Evolutionary conservation across 202 grass and related monocot species (phyloP).

Genomic region (Schoenoplectus triqueter): DNA sequence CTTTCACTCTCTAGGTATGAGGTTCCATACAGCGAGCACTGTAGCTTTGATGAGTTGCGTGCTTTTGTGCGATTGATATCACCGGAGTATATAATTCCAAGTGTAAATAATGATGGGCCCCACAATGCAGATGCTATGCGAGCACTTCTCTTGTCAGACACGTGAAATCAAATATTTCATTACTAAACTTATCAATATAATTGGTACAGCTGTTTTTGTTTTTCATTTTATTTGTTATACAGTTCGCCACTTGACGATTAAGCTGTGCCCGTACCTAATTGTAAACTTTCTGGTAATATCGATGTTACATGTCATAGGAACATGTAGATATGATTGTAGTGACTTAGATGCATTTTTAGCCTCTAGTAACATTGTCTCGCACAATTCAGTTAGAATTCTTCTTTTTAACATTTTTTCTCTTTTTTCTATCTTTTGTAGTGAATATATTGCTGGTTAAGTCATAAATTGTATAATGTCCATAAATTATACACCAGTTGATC

Average conservation of each 20-base stretch:
- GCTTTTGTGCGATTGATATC: slow-evolving; percentile 79
- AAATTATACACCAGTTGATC: background rate
- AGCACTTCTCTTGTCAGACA: slow-evolving; percentile 53
- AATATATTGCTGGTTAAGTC: no score
- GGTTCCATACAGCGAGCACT: slow-evolving; percentile 92
- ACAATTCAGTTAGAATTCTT: no score
- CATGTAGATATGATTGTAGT: background rate
- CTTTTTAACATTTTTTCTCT: no score
- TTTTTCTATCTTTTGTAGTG: no score
- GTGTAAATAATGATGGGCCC: slow-evolving; percentile 81
- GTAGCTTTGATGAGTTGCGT: slow-evolving; percentile 81
- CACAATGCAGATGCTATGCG: slow-evolving; percentile 78
- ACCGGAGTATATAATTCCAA: slow-evolving; percentile 81
- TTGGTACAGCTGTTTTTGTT: background rate
- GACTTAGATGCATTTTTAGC: background rate
- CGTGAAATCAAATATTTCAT: slow-evolving; percentile 19
- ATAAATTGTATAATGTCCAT: no score
- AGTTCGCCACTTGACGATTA: background rate
- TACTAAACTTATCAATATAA: background rate
- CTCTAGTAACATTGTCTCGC: no score
- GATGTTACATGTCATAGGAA: background rate
- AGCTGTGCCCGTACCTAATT: background rate
- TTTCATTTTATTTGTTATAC: background rate
- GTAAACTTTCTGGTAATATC: background rate
- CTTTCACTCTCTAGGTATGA: slow-evolving; percentile 61